A percentile compares a stretch with the other conserved stretches of the same genome.
Conservation (phyloP, 2,329 filamentous ascomycete species). For the Torrubiella hemipterigena region DNA sequence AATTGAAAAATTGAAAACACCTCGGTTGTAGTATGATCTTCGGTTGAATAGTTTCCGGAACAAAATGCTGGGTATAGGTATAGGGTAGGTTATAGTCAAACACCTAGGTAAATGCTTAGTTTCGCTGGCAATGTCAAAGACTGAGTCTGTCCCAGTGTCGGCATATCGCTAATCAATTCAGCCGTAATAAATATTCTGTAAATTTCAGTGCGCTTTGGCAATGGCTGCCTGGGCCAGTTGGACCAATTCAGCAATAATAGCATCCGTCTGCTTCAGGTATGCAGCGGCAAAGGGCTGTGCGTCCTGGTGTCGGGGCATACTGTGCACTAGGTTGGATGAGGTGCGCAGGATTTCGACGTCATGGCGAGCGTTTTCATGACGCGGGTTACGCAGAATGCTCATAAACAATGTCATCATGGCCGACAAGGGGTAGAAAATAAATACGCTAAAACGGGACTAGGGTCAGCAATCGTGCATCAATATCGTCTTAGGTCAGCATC, state of each 20-base stretch:
- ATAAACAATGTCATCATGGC: slow-evolving; percentile 42
- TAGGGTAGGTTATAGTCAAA: too few relatives aligned
- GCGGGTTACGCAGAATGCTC: slow-evolving; percentile 37
- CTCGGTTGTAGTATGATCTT: too few relatives aligned
- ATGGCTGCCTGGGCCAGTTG: slow-evolving; percentile 30
- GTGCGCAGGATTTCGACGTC: slow-evolving; percentile 34
- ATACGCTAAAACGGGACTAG: slow-evolving; percentile 34
- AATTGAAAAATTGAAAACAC: too few relatives aligned
- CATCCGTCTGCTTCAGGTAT: slow-evolving; percentile 26
- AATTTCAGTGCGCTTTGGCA: too few relatives aligned
- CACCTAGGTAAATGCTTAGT: too few relatives aligned
- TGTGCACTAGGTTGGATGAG: slow-evolving; percentile 29
- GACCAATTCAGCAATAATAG: slow-evolving; percentile 31
- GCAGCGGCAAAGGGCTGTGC: slow-evolving; percentile 26
- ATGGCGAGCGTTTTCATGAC: slow-evolving; percentile 24
- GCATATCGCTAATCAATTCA: too few relatives aligned
- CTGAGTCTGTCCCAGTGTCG: too few relatives aligned
- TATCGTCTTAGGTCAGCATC: not conserved
- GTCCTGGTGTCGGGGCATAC: slow-evolving; percentile 18
- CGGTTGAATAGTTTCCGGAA: too few relatives aligned
- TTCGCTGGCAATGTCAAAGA: too few relatives aligned
- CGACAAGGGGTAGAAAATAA: slow-evolving; percentile 44
- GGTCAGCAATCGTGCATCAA: too few relatives aligned
- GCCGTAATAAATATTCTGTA: too few relatives aligned
- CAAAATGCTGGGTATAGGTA: too few relatives aligned